phyloP scores from a whole-genome alignment of 139 green algal species.

The Closterium sp. region DNA sequence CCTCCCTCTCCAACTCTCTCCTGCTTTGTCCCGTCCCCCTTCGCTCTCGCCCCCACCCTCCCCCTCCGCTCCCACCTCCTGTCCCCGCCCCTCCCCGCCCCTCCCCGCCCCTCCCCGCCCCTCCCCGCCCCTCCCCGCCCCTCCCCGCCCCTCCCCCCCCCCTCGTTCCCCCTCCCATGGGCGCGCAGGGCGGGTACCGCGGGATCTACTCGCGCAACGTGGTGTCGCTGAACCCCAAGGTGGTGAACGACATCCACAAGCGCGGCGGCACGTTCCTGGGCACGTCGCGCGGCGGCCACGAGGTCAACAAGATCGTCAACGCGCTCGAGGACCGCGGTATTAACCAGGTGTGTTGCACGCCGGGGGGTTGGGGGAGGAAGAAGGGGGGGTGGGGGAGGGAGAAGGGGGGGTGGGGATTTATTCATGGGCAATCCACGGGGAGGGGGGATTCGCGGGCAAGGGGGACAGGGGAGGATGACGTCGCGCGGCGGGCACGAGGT shows the following conservation, averaged over 20 bases:
- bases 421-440: too few relatives aligned
- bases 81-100: background rate
- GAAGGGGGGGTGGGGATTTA: too few relatives aligned
- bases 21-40: too few relatives aligned
- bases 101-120: too few relatives aligned
- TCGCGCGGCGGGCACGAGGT: slow-evolving; percentile 86
- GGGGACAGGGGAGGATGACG: slow-evolving; percentile 51
- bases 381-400: too few relatives aligned
- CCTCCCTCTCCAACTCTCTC: too few relatives aligned
- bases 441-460: too few relatives aligned
- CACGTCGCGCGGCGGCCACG: slow-evolving; percentile 83
- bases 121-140: too few relatives aligned
- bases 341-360: slow-evolving; percentile 82
- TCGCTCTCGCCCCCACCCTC: too few relatives aligned
- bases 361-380: too few relatives aligned
- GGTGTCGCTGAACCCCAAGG: slow-evolving; percentile 73
- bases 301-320: slow-evolving; percentile 94
- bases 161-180: background rate
- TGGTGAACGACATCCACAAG: slow-evolving; percentile 89
- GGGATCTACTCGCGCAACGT: slow-evolving; percentile 72
- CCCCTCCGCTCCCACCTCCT: background rate
- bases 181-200: slow-evolving; percentile 70
- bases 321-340: slow-evolving; percentile 90
- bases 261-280: slow-evolving; percentile 94
- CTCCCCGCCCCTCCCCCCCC: background rate